These are phyloP conservation scores for Sugiyamaella xylanicola DNA, from an alignment of 1,139 yeast genomes.

Conservation along the genomic window DNA sequence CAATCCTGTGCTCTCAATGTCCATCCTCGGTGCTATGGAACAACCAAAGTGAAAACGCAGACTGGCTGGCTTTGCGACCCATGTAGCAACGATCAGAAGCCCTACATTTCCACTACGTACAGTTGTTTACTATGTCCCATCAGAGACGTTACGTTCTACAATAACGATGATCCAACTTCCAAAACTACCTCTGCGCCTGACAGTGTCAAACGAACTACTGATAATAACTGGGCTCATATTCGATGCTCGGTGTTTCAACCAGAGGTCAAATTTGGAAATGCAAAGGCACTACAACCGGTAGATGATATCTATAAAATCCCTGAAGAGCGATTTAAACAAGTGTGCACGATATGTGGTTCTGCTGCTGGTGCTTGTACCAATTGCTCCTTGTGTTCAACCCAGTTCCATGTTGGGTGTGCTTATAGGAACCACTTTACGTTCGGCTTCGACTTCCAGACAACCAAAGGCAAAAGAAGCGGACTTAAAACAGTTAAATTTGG, in stretches of 20 bases:
- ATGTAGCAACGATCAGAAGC: conserved; percentile 71
- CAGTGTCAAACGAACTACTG: conserved; percentile 68
- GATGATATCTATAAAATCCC: conserved; percentile 37
- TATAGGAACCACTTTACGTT: conserved; percentile 39
- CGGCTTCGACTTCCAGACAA: conserved; percentile 39
- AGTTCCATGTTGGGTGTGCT: conserved; percentile 69
- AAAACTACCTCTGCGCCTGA: conserved; percentile 58
- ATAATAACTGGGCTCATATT: conserved; percentile 81
- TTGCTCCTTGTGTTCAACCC: conserved; percentile 49
- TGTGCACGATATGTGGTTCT: conserved; percentile 49
- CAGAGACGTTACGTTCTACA: conserved; percentile 50
- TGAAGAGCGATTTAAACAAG: conserved; percentile 31
- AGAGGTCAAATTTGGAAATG: conserved; percentile 48
- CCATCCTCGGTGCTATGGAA: conserved; percentile 46
- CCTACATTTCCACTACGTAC: conserved; percentile 58
- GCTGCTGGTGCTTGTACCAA: conserved; percentile 47
- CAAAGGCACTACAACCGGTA: conserved; percentile 50
- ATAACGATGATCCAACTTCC: conserved; percentile 44
- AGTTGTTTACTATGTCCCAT: conserved; percentile 69
- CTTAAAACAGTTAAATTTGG: conserved; percentile 41
- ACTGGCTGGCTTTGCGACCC: conserved; percentile 76
- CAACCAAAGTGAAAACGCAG: conserved; percentile 3
- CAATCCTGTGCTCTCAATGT: conserved; percentile 69
- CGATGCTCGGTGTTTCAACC: conserved; percentile 66
- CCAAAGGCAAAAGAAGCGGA: conserved; percentile 26